Percentiles rank a stretch among this genome's conserved stretches.
These are phyloP conservation scores for Leucaena leucocephala DNA, from an alignment of 306 rosid genomes.

Conservation along the genomic window DNA sequence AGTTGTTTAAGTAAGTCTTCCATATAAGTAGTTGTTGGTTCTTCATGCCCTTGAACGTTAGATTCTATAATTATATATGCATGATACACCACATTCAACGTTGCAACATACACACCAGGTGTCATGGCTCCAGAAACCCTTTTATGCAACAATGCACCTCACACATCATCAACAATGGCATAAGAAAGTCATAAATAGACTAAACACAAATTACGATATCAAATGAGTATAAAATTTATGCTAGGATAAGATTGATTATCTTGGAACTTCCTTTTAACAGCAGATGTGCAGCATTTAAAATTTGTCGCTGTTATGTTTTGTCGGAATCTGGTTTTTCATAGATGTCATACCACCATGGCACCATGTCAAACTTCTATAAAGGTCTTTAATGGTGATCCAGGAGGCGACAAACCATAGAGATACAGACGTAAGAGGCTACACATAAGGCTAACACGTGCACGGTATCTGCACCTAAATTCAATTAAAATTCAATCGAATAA, in stretches of 20 bases:
- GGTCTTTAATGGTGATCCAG: slow-evolving; percentile 11
- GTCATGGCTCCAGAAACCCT: neutral
- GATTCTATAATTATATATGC: neutral
- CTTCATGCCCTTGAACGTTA: neutral
- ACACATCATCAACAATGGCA: neutral
- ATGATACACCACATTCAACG: neutral
- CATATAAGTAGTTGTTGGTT: neutral
- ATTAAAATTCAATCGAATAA: slow-evolving; percentile 14
- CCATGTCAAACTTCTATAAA: slow-evolving; percentile 7
- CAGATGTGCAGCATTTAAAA: slow-evolving; percentile 6
- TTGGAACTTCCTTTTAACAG: neutral
- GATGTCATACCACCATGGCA: slow-evolving; percentile 3
- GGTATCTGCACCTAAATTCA: slow-evolving; percentile 5
- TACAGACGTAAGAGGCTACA: neutral
- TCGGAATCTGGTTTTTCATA: neutral
- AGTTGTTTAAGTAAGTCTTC: neutral
- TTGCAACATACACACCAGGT: neutral
- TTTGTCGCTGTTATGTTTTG: neutral
- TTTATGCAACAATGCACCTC: neutral
- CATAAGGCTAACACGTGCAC: neutral
- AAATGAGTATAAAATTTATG: slow-evolving; percentile 37
- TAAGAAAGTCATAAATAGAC: slow-evolving; percentile 34
- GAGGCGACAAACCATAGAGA: slow-evolving; percentile 15
- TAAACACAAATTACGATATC: slow-evolving; percentile 30
- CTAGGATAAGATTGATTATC: neutral